Conservation (phyloP, 2,329 filamentous ascomycete species). For the Cyclaneusma minus region DNA sequence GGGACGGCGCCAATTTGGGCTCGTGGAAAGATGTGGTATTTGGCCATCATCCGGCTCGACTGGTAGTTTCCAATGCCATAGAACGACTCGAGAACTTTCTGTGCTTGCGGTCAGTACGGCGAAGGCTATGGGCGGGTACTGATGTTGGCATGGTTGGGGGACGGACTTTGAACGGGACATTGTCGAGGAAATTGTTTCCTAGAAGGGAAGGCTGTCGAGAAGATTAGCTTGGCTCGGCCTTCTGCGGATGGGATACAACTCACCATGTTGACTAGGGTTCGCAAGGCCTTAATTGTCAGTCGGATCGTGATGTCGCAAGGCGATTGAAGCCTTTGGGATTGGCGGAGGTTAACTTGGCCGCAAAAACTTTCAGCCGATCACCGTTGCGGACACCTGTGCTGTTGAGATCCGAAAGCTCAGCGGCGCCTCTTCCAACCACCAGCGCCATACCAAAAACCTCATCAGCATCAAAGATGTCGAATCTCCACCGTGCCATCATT, state of each 20-base stretch:
- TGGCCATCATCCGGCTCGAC: conserved; percentile 67
- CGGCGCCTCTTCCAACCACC: conserved; percentile 5
- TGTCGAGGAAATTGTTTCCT: conserved; percentile 73
- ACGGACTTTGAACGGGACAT: conserved; percentile 70
- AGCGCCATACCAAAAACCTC: conserved; percentile 4
- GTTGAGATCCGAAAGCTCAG: too few relatives aligned
- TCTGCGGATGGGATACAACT: too few relatives aligned
- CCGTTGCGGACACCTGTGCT: too few relatives aligned
- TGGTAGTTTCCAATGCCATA: conserved; percentile 65
- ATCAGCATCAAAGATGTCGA: conserved; percentile 47
- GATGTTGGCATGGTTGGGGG: too few relatives aligned
- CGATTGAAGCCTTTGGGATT: too few relatives aligned
- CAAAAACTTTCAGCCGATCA: too few relatives aligned
- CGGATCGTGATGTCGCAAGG: too few relatives aligned
- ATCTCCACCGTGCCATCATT: conserved; percentile 52
- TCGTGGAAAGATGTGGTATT: conserved; percentile 73
- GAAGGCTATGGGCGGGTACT: conserved; percentile 3
- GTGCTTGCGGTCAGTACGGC: conserved; percentile 5
- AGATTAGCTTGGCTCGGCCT: too few relatives aligned
- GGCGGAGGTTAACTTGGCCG: too few relatives aligned
- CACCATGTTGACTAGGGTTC: too few relatives aligned
- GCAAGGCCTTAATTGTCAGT: too few relatives aligned
- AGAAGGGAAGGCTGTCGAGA: conserved; percentile 62
- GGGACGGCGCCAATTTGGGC: conserved; percentile 63
- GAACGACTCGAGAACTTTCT: conserved; percentile 68